Percentiles rank a stretch among this genome's conserved stretches.
Evolutionary conservation across 345 rosid genomes (phyloP).

Genomic region (Moricandia arvensis): DNA sequence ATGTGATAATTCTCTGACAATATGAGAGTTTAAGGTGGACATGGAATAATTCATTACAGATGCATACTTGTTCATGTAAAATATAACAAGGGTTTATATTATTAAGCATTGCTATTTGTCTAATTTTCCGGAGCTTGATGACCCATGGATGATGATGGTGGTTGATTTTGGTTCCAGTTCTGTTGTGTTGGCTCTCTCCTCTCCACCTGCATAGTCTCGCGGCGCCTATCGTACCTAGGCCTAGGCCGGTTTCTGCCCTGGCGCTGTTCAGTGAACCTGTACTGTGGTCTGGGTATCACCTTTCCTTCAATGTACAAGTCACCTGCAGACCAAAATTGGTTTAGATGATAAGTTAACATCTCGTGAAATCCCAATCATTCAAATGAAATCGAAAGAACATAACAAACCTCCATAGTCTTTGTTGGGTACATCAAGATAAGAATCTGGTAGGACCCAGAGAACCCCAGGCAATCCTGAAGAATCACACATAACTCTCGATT

Average conservation of each 20-base stretch:
- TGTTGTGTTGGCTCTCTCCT: constrained; percentile 53
- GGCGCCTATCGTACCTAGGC: constrained; percentile 68
- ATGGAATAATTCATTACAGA: constrained; percentile 19
- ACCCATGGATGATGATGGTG: constrained; percentile 15
- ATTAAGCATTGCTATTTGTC: neutral
- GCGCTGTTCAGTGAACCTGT: constrained; percentile 58
- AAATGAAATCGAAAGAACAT: neutral
- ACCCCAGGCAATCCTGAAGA: constrained; percentile 75
- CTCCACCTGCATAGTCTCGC: constrained; percentile 73
- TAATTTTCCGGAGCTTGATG: constrained; percentile 35
- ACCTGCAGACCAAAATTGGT: constrained; percentile 40
- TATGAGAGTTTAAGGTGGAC: neutral
- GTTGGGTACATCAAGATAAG: constrained; percentile 92
- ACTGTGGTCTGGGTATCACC: constrained; percentile 85
- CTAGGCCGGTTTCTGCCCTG: constrained; percentile 56
- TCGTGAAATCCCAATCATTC: neutral
- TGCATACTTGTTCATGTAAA: neutral
- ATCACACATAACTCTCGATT: constrained; percentile 10
- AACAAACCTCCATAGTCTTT: constrained; percentile 94
- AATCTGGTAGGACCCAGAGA: constrained; percentile 96
- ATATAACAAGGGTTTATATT: neutral
- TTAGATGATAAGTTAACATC: neutral
- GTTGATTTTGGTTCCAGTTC: constrained; percentile 37
- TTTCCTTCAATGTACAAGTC: constrained; percentile 83
- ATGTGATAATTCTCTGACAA: neutral